Percentiles rank a stretch among this genome's conserved stretches.
phyloP scores from a whole-genome alignment of 2,329 filamentous ascomycete genomes.

The Lasiodiplodia sp. region DNA sequence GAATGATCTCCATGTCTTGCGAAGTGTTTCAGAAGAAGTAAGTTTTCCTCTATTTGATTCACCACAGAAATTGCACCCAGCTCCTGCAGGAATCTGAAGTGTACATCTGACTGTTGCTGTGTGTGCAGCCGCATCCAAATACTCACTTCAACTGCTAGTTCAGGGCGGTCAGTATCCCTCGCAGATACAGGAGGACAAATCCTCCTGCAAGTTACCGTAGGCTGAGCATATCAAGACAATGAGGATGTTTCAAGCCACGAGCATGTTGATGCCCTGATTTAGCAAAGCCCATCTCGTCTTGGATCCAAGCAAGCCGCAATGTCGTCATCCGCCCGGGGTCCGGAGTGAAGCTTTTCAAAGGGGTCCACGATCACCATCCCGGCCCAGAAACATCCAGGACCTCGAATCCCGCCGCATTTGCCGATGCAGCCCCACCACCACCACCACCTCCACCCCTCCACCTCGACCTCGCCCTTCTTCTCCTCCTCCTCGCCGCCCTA shows the following conservation, averaged over 20 bases:
- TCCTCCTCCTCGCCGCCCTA: conserved; percentile 31
- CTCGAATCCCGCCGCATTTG: conserved; percentile 36
- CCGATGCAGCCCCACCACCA: background rate
- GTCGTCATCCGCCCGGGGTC: background rate
- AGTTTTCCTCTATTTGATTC: too few species aligned
- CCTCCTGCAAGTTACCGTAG: too few species aligned
- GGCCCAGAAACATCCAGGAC: conserved; percentile 36
- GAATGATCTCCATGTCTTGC: background rate
- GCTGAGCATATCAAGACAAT: background rate
- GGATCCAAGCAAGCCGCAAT: background rate
- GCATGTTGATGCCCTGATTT: too few species aligned
- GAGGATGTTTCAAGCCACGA: background rate
- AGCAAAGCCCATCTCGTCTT: background rate
- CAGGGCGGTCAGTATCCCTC: too few species aligned
- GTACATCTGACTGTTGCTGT: too few species aligned
- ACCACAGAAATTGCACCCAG: too few species aligned
- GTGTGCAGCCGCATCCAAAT: too few species aligned
- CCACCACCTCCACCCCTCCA: conserved; percentile 1
- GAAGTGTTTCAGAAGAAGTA: too few species aligned
- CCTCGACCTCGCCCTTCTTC: conserved; percentile 11
- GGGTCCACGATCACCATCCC: conserved; percentile 5
- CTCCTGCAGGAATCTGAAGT: too few species aligned
- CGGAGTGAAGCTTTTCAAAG: background rate
- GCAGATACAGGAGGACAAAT: too few species aligned
- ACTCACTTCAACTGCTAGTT: too few species aligned